phyloP scores from a whole-genome alignment of 306 rosid genomes.

The Cajanus cajan region DNA sequence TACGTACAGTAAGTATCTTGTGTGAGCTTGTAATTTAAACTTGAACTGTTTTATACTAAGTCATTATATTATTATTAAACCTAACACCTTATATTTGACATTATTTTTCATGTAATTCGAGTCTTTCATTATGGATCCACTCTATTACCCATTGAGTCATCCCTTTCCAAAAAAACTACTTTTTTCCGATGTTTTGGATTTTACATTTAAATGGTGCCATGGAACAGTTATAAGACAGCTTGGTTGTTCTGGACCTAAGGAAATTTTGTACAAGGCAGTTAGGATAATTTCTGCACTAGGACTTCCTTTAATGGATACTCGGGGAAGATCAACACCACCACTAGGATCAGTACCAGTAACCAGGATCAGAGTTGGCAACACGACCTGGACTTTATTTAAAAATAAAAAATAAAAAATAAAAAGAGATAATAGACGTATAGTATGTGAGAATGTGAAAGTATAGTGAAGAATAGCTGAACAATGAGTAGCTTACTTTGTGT shows the following conservation, averaged over 20 bases:
- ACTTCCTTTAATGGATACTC: background rate
- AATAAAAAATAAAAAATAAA: no score
- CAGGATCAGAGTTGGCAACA: no score
- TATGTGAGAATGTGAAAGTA: no score
- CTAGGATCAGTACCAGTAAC: no score
- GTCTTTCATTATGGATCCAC: background rate
- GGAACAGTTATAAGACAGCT: background rate
- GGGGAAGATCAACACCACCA: no score
- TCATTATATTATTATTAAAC: background rate
- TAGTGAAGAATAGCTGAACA: no score
- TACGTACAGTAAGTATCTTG: slow-evolving; percentile 62
- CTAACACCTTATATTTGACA: background rate
- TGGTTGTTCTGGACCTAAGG: background rate
- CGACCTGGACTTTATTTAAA: no score
- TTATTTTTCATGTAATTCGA: background rate
- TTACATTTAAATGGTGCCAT: background rate
- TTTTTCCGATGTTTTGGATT: background rate
- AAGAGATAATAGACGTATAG: no score
- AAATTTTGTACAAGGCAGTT: background rate
- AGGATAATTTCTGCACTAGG: background rate
- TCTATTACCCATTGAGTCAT: background rate
- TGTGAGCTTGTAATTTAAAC: slow-evolving; percentile 4
- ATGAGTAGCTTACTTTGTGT: no score
- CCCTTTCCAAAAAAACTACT: background rate
- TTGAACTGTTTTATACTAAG: background rate